phyloP scores from a whole-genome alignment of 768 basidiomycete genomes.

The Pulveroboletus sp. region DNA sequence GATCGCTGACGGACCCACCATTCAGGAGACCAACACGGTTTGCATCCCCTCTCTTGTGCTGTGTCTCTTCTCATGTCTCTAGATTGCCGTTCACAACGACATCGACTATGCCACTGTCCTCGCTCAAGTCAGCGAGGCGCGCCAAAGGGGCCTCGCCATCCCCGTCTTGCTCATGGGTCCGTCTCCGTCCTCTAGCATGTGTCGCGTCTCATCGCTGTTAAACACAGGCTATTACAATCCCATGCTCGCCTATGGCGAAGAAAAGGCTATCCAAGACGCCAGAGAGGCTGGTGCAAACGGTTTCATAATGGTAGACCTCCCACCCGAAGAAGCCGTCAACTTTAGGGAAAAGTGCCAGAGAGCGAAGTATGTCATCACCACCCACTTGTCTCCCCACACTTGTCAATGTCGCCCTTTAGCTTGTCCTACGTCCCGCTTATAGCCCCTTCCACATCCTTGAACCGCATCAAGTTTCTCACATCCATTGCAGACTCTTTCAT shows the following conservation, averaged over 20 bases:
- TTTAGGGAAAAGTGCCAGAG: slow-evolving; percentile 88
- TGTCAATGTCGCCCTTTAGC: slow-evolving; percentile 39
- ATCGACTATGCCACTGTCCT: slow-evolving; percentile 78
- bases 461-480: slow-evolving; percentile 86
- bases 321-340: slow-evolving; percentile 90
- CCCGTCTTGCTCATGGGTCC: slow-evolving; percentile 60
- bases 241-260: slow-evolving; percentile 91
- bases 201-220: neutral
- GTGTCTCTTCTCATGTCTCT: neutral
- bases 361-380: slow-evolving; percentile 57
- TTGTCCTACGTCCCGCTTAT: slow-evolving; percentile 94
- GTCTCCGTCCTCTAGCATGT: neutral
- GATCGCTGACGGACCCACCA: slow-evolving; percentile 91
- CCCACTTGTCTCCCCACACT: neutral
- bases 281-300: slow-evolving; percentile 91
- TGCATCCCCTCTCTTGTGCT: neutral
- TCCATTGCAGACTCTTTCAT: slow-evolving; percentile 97
- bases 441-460: slow-evolving; percentile 87
- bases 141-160: slow-evolving; percentile 74
- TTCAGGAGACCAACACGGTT: slow-evolving; percentile 90
- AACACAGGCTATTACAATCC: slow-evolving; percentile 94
- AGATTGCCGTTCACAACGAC: slow-evolving; percentile 84
- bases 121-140: slow-evolving; percentile 71
- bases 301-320: slow-evolving; percentile 96
- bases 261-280: slow-evolving; percentile 89